phyloP scores from a whole-genome alignment of 768 basidiomycete species.

The Suillus occidentalis region DNA sequence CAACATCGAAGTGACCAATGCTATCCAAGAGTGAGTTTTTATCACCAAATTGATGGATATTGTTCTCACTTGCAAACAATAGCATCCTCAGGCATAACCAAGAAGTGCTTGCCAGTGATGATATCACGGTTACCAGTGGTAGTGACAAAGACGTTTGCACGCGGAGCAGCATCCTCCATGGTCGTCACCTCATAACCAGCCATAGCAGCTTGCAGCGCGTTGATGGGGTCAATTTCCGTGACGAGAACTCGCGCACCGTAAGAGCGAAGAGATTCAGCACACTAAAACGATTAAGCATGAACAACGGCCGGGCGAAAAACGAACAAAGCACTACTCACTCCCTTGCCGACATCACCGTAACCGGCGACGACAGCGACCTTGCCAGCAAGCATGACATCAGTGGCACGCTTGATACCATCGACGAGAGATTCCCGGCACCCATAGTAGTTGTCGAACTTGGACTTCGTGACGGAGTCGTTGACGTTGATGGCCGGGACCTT shows the following conservation, averaged over 20 bases:
- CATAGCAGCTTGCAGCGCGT: conserved; percentile 99
- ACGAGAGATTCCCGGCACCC: conserved; percentile 99
- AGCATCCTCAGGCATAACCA: conserved; percentile 95
- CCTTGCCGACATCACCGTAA: conserved; percentile 99
- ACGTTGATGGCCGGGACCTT: conserved; percentile 99
- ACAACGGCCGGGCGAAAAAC: background rate
- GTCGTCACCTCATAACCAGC: conserved; percentile 98
- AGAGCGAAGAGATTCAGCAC: conserved; percentile 94
- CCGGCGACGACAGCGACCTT: conserved; percentile 99
- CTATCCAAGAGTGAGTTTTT: conserved; percentile 35
- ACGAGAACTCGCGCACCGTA: conserved; percentile 96
- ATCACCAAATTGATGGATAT: conserved; percentile 3
- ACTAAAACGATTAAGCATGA: conserved; percentile 48
- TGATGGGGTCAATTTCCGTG: conserved; percentile 99
- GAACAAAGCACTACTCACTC: conserved; percentile 56
- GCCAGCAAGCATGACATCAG: conserved; percentile 99
- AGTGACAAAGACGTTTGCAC: conserved; percentile 92
- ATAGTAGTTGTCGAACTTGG: conserved; percentile 99
- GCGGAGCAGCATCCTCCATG: conserved; percentile 95
- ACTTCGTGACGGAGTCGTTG: conserved; percentile 99
- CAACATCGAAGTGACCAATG: conserved; percentile 85
- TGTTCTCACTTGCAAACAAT: conserved; percentile 92
- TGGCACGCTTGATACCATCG: conserved; percentile 99
- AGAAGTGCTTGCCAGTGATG: conserved; percentile 89
- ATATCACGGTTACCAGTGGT: conserved; percentile 99